A percentile compares a stretch with the other conserved stretches of the same genome.
These are phyloP conservation scores for Chromera velia DNA, from an alignment of 73 alveolate species.

Conservation along the genomic window DNA sequence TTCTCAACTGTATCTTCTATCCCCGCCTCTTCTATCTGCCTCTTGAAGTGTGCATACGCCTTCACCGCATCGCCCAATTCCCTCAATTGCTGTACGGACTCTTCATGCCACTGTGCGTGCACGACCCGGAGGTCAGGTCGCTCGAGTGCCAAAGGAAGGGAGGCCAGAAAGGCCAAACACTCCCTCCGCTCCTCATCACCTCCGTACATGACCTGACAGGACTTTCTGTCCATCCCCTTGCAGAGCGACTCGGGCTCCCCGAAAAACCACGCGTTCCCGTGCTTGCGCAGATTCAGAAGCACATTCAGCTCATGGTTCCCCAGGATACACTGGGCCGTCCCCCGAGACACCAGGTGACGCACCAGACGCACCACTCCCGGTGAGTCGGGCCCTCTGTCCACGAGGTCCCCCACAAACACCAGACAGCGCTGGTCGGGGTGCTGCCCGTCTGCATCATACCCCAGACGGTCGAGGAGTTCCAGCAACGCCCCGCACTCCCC, in stretches of 20 bases:
- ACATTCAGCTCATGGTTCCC: conserved; percentile 39
- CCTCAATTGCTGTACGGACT: background rate
- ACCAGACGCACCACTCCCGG: conserved; percentile 22
- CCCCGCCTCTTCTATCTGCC: conserved; percentile 6
- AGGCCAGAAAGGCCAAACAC: conserved; percentile 9
- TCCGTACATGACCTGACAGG: too few species aligned
- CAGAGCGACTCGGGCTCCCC: conserved; percentile 24
- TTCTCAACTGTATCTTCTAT: conserved; percentile 26
- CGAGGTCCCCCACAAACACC: conserved; percentile 19
- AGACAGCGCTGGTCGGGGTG: conserved; percentile 20
- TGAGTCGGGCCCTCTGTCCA: conserved; percentile 35
- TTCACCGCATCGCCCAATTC: background rate
- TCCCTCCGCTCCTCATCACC: too few species aligned
- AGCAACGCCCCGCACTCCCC: conserved; percentile 32
- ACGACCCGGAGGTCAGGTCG: conserved; percentile 17
- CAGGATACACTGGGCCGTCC: conserved; percentile 33
- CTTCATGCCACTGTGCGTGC: conserved; percentile 40
- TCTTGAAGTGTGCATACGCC: background rate
- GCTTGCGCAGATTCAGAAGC: conserved; percentile 26
- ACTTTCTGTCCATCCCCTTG: background rate
- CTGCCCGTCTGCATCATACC: conserved; percentile 35
- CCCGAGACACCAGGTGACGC: conserved; percentile 15
- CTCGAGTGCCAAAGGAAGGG: conserved; percentile 32
- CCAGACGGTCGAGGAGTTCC: conserved; percentile 24
- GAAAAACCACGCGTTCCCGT: conserved; percentile 34